These are phyloP conservation scores for Botrytis aclada DNA, from an alignment of 2,329 filamentous ascomycete species.

Conservation along the genomic window DNA sequence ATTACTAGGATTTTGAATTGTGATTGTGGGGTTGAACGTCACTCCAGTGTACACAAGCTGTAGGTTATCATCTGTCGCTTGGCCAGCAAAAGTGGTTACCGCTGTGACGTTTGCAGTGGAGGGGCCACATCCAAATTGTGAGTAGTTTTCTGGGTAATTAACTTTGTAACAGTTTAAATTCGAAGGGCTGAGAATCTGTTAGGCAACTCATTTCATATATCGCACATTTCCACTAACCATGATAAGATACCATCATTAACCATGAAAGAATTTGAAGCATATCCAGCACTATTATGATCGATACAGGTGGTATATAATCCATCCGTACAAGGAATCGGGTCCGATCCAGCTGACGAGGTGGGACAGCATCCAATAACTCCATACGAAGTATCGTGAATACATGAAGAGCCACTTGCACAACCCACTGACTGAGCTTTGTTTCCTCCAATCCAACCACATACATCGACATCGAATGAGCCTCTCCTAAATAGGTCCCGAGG, in stretches of 20 bases:
- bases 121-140: constrained; percentile 34
- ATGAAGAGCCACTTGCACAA: constrained; percentile 33
- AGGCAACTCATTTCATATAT: constrained; percentile 17
- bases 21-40: constrained; percentile 24
- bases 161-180: constrained; percentile 32
- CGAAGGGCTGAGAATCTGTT: constrained; percentile 26
- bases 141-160: constrained; percentile 33
- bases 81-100: constrained; percentile 31
- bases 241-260: constrained; percentile 34
- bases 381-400: constrained; percentile 34
- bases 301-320: constrained; percentile 36
- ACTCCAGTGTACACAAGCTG: constrained; percentile 35
- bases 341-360: constrained; percentile 23
- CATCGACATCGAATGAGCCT: constrained; percentile 27
- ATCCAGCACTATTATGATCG: constrained; percentile 32
- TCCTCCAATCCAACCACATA: constrained; percentile 37
- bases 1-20: constrained; percentile 13
- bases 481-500: constrained; percentile 31
- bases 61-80: constrained; percentile 31
- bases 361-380: constrained; percentile 35
- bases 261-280: constrained; percentile 25
- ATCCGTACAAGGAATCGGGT: constrained; percentile 31
- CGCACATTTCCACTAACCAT: constrained; percentile 28
- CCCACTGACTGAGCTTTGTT: constrained; percentile 25
- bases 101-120: constrained; percentile 28